Evolutionary conservation across 345 rosid species (phyloP).

Genomic region (Citrus reticulata): DNA sequence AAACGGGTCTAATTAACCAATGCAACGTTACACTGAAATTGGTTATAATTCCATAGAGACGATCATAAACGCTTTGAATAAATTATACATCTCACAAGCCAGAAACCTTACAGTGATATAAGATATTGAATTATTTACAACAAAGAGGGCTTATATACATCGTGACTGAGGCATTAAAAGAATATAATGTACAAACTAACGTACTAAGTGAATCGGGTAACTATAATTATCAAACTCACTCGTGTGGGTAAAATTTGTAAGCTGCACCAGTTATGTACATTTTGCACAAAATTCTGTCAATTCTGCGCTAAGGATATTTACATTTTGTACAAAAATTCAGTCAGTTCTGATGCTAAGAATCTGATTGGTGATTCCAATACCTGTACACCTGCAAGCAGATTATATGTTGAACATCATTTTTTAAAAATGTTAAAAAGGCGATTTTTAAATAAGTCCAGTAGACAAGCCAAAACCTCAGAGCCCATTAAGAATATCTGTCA

Average conservation of each 20-base stretch:
- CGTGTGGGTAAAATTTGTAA: conserved; percentile 4
- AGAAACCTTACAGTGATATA: not conserved
- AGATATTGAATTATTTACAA: conserved; percentile 2
- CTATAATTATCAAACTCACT: conserved; percentile 20
- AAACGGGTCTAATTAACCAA: no score
- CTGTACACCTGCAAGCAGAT: conserved; percentile 28
- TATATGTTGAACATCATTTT: not conserved
- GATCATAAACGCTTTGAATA: no score
- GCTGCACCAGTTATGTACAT: conserved; percentile 19
- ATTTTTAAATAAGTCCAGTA: not conserved
- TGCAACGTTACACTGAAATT: no score
- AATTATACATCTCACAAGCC: no score
- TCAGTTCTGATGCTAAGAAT: conserved; percentile 29
- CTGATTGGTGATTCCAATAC: not conserved
- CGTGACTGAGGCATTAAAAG: conserved; percentile 11
- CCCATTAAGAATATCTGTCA: not conserved
- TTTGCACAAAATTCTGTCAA: conserved; percentile 27
- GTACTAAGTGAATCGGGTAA: conserved; percentile 4
- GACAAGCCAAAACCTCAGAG: no score
- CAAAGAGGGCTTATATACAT: conserved; percentile 1
- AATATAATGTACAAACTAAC: conserved; percentile 15
- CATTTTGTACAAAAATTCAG: conserved; percentile 31
- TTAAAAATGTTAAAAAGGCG: not conserved
- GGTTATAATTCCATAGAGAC: no score
- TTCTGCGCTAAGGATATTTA: conserved; percentile 5